Conservation (phyloP, 306 rosid species). For the Cucumis sativus region Cucumber_9930_V3 NC_026660.2:18579001-18579500, state of each 20-base stretch:
- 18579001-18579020: conserved; percentile 8
- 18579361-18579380: not conserved
- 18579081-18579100: not conserved
- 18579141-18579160: no score
- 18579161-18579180: not conserved
- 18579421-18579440: not conserved
- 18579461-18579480: not conserved
- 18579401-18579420: not conserved
- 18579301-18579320: not conserved
- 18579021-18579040: not conserved
- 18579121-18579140: not conserved
- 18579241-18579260: not conserved
- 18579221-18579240: not conserved
- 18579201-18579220: not conserved
- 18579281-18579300: not conserved
- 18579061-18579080: not conserved
- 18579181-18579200: not conserved
- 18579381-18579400: not conserved
- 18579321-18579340: not conserved
- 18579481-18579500: not conserved
- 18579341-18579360: not conserved
- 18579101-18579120: not conserved
- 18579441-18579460: not conserved
- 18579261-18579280: not conserved
- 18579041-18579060: not conserved